These are phyloP conservation scores for Barnettozyma sucrosica DNA, from an alignment of 805 yeast species.

Conservation along the genomic window DNA sequence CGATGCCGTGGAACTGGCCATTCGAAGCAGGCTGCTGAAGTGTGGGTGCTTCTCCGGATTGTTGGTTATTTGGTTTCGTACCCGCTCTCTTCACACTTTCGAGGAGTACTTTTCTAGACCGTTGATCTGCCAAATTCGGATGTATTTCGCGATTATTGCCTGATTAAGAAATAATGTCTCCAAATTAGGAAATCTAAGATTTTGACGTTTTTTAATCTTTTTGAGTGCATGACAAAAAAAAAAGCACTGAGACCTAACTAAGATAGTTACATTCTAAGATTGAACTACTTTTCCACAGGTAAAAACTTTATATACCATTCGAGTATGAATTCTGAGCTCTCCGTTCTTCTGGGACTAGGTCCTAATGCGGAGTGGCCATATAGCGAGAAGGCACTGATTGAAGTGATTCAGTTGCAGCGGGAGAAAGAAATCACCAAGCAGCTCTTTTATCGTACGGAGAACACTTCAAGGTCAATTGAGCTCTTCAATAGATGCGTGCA, in stretches of 20 bases:
- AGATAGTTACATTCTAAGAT: no score
- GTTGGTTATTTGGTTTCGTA: neutral
- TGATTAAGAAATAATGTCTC: neutral
- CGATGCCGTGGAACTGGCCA: neutral
- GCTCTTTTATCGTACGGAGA: conserved; percentile 64
- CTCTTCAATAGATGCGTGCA: conserved; percentile 54
- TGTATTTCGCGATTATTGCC: neutral
- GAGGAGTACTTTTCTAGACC: neutral
- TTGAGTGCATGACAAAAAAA: neutral
- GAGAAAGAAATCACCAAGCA: conserved; percentile 84
- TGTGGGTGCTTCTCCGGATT: neutral
- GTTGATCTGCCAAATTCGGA: neutral
- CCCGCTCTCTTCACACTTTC: neutral
- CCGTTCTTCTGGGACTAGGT: conserved; percentile 20
- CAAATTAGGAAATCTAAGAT: neutral
- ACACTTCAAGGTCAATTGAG: conserved; percentile 51
- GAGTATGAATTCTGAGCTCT: conserved; percentile 18
- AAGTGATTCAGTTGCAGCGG: conserved; percentile 20
- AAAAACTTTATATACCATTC: neutral
- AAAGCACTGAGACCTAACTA: no score
- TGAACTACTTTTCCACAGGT: neutral
- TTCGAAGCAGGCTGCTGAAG: neutral
- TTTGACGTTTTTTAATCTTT: neutral
- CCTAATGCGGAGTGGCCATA: conserved; percentile 23
- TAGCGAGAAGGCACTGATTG: conserved; percentile 20